Conservation (phyloP, 139 green algal genomes). For the Dunaliella sp. region DNA sequence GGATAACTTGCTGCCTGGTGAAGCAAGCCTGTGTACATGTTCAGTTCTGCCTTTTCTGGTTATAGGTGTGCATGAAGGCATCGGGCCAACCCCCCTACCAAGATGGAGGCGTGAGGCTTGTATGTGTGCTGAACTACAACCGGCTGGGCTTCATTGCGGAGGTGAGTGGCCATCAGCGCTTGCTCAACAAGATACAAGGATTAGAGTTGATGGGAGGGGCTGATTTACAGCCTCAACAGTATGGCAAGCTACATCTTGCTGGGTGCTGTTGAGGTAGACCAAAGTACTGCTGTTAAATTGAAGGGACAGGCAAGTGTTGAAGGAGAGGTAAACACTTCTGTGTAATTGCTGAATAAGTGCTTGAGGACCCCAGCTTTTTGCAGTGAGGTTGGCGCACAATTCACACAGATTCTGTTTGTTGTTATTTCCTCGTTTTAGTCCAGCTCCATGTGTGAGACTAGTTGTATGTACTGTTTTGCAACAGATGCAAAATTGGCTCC, state of each 20-base stretch:
- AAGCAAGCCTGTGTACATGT: no score
- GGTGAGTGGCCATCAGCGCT: neutral
- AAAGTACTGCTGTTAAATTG: neutral
- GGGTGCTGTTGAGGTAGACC: neutral
- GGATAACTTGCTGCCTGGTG: no score
- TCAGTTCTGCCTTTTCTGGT: no score
- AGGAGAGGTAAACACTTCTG: neutral
- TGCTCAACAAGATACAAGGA: neutral
- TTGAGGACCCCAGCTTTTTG: no score
- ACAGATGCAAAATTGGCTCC: no score
- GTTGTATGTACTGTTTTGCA: no score
- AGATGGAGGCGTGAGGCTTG: neutral
- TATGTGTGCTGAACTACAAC: neutral
- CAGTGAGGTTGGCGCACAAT: no score
- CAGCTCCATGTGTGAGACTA: no score
- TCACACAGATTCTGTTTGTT: no score
- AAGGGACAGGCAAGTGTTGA: neutral
- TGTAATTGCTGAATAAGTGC: neutral
- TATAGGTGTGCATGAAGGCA: neutral
- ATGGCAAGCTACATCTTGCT: neutral
- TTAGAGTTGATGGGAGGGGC: no score
- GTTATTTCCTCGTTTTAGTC: no score
- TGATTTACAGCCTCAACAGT: no score
- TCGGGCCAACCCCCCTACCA: neutral
- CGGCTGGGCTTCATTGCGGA: neutral